Conservation (phyloP, 345 rosid genomes). For the Xanthoceras sorbifolium region DNA sequence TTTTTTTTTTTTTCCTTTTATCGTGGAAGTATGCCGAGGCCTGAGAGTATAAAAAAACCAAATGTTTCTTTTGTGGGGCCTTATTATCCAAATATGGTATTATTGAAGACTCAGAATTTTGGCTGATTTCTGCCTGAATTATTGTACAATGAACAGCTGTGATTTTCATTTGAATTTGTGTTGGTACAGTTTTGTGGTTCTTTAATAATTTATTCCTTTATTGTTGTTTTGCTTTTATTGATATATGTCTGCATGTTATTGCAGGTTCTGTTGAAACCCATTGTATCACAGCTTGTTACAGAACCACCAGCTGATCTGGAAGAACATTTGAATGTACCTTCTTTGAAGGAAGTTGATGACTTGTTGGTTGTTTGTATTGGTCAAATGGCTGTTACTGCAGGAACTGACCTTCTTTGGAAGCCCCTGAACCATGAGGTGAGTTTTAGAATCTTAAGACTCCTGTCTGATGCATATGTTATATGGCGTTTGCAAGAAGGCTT, state of each 20-base stretch:
- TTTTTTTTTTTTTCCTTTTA: not conserved
- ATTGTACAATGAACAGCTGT: not conserved
- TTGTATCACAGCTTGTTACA: constrained; percentile 65
- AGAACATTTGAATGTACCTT: constrained; percentile 59
- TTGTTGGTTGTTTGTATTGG: constrained; percentile 72
- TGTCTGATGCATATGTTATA: not conserved
- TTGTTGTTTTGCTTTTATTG: constrained; percentile 14
- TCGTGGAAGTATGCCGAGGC: not conserved
- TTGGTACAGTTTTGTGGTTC: not conserved
- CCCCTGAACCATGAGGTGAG: constrained; percentile 90
- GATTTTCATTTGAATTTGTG: not conserved
- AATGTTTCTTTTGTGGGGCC: not conserved
- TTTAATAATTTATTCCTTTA: not conserved
- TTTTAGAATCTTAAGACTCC: constrained; percentile 6
- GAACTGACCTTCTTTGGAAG: constrained; percentile 90
- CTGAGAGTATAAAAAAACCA: not conserved
- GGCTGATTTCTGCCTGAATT: not conserved
- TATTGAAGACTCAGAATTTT: not conserved
- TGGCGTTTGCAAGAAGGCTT: not conserved
- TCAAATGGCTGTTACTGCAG: constrained; percentile 93
- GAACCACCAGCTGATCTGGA: constrained; percentile 65
- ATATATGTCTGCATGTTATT: constrained; percentile 16
- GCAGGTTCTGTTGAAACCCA: constrained; percentile 83
- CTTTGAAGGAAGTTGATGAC: constrained; percentile 75
- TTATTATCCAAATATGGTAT: not conserved